Base-by-base conservation (phyloP, 306 rosid species). In the Lathyrus aphaca region DNA sequence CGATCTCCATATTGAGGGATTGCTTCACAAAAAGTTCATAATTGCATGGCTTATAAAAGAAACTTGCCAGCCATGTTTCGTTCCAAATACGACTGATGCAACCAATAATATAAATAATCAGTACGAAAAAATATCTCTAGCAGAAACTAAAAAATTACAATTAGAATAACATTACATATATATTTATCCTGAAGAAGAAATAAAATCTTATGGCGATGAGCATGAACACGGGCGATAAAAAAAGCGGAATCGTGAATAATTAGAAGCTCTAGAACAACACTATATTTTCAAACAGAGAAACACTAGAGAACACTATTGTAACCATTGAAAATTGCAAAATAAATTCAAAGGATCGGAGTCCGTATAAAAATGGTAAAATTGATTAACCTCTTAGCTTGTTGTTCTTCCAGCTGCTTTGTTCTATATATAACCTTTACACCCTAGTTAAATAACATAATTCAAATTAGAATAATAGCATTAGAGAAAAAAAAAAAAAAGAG, bases 1-100 rank as follows among this genome's bases (percentile, higher is more conserved):
- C 97, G 91, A 94, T 90, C 87, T 94, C 98, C 98, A 94, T 94
- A 67, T 94, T 90, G 82, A 94, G 98, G 74, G 98, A 90, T 77
- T 94, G 98, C 87, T 94, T 94, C 82, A 94, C 99, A 84, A 94
- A 94, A 50, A 94, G 91, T 69, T 94, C 99, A 73, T 91, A 91
- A 82, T 94, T 94, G 88, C 99, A 94, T 38, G 98, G 98, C 79
- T 90, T 94, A 81, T 94, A 94, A 81, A 94, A 94, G 95, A 94
- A 94, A 80, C 94, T 77, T 12, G 98, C 78, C 64, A 94, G 82
- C 98, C 98, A 94, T 29, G 98, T 90, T 85, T 90, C 98, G 15
- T 94, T 94, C 98, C 98, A 90, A 72, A 94, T 94, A 75, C 98
- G 97, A 72, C 98, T 94, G 92, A 82, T 67, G 64, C 72, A 63